Conservation (phyloP, 106 monocot species). For the Gastrodia elata region DNA sequence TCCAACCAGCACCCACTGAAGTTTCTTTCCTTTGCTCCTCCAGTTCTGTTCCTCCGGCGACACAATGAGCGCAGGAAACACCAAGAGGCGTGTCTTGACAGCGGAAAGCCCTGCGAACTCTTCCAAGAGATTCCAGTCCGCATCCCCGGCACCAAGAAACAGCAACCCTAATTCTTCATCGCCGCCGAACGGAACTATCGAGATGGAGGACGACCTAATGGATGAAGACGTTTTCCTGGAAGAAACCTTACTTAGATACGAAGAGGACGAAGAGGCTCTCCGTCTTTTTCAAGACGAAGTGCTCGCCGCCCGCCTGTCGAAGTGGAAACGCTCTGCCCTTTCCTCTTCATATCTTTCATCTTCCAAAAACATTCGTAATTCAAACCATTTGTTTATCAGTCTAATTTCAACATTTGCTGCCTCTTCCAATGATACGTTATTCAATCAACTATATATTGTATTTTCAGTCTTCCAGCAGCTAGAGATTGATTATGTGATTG, state of each 20-base stretch:
- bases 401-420: background rate
- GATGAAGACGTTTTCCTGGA: slow-evolving; percentile 96
- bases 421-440: background rate
- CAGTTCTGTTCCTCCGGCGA: background rate
- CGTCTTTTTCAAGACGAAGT: slow-evolving; percentile 61
- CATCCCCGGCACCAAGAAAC: background rate
- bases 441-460: background rate
- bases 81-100: slow-evolving; percentile 35
- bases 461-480: slow-evolving; percentile 96
- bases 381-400: background rate
- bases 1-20: too few species aligned
- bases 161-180: slow-evolving; percentile 11
- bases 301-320: slow-evolving; percentile 56
- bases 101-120: slow-evolving; percentile 17
- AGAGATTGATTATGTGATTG: slow-evolving; percentile 95
- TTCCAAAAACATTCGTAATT: slow-evolving; percentile 53
- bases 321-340: slow-evolving; percentile 79
- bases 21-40: slow-evolving; percentile 2
- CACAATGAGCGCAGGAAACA: slow-evolving; percentile 32
- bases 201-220: slow-evolving; percentile 85
- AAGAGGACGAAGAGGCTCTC: slow-evolving; percentile 73
- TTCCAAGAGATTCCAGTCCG: slow-evolving; percentile 47
- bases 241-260: slow-evolving; percentile 53
- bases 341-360: slow-evolving; percentile 29
- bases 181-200: slow-evolving; percentile 1